Conservation (phyloP, 2,329 filamentous ascomycete genomes). For the Penicillium sumatraense region DNA sequence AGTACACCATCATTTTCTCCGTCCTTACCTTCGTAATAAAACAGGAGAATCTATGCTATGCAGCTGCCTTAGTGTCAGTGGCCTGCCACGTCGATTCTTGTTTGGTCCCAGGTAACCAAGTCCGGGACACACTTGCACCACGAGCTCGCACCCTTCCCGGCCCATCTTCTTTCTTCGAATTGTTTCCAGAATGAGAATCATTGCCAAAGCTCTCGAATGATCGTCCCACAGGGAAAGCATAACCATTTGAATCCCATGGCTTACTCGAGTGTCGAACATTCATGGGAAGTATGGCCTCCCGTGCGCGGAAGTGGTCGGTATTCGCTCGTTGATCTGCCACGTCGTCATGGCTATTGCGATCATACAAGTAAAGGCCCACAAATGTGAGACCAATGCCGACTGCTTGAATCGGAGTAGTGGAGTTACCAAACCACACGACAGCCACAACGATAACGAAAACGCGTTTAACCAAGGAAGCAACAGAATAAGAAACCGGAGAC, state of each 20-base stretch:
- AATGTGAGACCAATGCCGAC: conserved; percentile 88
- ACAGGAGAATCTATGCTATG: conserved; percentile 14
- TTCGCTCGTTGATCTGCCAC: conserved; percentile 81
- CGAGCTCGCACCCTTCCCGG: conserved; percentile 47
- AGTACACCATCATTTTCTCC: background rate
- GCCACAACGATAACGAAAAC: conserved; percentile 96
- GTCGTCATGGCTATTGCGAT: conserved; percentile 85
- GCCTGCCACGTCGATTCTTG: conserved; percentile 82
- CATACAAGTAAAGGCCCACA: conserved; percentile 90
- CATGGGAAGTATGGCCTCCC: conserved; percentile 71
- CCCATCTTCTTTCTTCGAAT: conserved; percentile 51
- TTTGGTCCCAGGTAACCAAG: conserved; percentile 78
- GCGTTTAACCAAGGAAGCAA: conserved; percentile 93
- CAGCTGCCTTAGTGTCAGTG: conserved; percentile 45
- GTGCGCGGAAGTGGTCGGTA: conserved; percentile 65
- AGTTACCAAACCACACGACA: conserved; percentile 93
- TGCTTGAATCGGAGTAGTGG: conserved; percentile 81
- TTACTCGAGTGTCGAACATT: conserved; percentile 43
- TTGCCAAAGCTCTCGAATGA: conserved; percentile 25
- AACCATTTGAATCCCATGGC: conserved; percentile 43
- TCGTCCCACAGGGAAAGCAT: conserved; percentile 37
- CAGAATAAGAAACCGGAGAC: conserved; percentile 94
- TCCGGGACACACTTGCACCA: conserved; percentile 43
- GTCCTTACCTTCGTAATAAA: background rate
- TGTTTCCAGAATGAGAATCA: conserved; percentile 23